These are phyloP conservation scores for Euphorbia lathyris DNA, from an alignment of 345 rosid species.

Conservation along the genomic window DNA sequence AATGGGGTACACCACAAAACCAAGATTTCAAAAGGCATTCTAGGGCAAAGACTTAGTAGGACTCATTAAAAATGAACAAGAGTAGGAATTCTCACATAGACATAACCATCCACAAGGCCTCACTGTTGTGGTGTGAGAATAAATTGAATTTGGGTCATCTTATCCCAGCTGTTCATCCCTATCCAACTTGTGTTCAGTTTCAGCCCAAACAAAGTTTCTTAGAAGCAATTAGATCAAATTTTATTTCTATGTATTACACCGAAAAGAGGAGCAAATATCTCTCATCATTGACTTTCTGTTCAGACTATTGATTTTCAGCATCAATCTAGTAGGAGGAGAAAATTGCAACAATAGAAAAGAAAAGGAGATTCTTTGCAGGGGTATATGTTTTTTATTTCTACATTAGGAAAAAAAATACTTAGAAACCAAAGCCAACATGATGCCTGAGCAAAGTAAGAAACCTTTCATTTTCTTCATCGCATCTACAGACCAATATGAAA, in stretches of 20 bases:
- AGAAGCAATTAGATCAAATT: neutral
- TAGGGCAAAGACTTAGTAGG: neutral
- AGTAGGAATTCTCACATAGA: neutral
- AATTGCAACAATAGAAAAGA: neutral
- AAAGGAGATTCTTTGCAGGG: neutral
- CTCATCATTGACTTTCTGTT: neutral
- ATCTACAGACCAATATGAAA: neutral
- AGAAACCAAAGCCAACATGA: neutral
- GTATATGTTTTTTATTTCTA: neutral
- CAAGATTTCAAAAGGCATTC: neutral
- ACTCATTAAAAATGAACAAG: neutral
- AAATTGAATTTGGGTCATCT: neutral
- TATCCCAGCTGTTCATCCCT: neutral
- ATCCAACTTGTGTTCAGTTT: neutral
- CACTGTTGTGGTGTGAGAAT: neutral
- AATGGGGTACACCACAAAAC: neutral
- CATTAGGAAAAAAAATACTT: neutral
- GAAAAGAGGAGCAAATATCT: slow-evolving; percentile 3
- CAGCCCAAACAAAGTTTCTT: neutral
- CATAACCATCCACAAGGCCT: neutral
- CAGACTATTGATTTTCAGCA: neutral
- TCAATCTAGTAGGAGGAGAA: neutral
- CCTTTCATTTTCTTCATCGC: neutral
- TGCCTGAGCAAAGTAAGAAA: neutral
- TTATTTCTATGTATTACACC: neutral